Base-by-base conservation (phyloP, 2,329 filamentous ascomycete genomes). In the Penicillium nordicum region DNA sequence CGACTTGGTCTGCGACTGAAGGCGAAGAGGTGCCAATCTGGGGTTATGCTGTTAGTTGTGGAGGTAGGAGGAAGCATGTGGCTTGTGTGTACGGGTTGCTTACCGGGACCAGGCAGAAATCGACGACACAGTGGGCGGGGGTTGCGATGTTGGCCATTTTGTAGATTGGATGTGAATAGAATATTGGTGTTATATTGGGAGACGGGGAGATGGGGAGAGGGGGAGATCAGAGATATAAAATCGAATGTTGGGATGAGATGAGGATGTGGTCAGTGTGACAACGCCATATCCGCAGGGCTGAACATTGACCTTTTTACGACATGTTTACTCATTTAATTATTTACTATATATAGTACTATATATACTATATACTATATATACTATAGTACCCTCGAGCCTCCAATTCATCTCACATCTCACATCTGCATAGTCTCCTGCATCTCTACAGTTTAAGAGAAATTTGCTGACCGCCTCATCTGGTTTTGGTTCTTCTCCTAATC, bases 61-160 rank as follows among this genome's bases (percentile, higher is more conserved):
- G 36, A 38, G 38, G 25, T 53, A 21, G 37, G 18, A 25, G 21
- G 21, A 21, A 23, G 45, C 27, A 25, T 10, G 21, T 42, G 21
- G 16, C 12, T 41, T 18, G 18, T 7, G 34, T 37, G 5, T 6
- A 14, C 11, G 21, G 5, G 7, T 10, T 30, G 42, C 83, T 58
- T 69, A 89, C 87, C 2, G 92, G 92, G 59, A 97, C 88, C 63
- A 97, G 80, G 74, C 92, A 97, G 73, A 97, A 96, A 76, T 97
- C 92, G 56, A 88, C 92, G 53, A 88, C 90, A 76, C 90, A 95
- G 55, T 85, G 78, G 54, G 83, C 78, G 4, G 92, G 92, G 1
- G 90, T 93, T 40, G 71, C 68, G 47, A 75, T 69, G 7, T 63
- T 64, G 11, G 62, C 56, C 66, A 68, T 69, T 25, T 27, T 55